Base-by-base conservation (phyloP, 352 stramenopile species). In the Globisporangium splendens region DNA sequence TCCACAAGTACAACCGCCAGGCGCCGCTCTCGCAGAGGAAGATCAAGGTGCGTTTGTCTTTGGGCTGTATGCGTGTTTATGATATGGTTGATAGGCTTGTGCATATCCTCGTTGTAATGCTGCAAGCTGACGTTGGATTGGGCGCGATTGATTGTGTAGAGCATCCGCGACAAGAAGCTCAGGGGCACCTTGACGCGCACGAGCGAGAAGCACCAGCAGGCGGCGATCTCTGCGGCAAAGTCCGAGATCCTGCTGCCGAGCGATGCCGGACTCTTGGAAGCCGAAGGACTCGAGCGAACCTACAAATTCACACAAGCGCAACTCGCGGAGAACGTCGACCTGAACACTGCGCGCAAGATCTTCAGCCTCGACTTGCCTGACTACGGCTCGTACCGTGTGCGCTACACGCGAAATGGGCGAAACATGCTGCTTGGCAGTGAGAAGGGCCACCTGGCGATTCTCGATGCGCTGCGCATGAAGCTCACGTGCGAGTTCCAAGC, bases 271-370 rank as follows among this genome's bases (percentile, higher is more conserved):
- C 68, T 86, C 24, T 57, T 99, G 28, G 96, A 99, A 63, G 75
- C 93, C 0, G 97, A 99, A 70, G 95, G 96, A 18, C 95, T 99
- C 63, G 96, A 99, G 68, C 88, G 91, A 63, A 99, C 96, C 48
- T 96, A 97, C 68, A 96, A 97, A 64, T 89, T 99, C 60, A 96
- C 86, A 28, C 97, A 99, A 70, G 65, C 80, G 41, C 77, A 98
- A 62, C 69, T 94, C 24, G 72, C 73, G 7, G 71, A 78, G 22
- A 81, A 96, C 59, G 83, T 98, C 18, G 93, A 99, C 69, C 77
- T 93, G 38, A 97, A 98, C 66, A 98, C 96, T 21, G 78, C 89
- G 24, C 71, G 79, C 66, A 98, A 99, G 70, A 98, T 99, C 61
- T 98, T 98, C 68, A 86, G 96, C 67, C 69, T 99, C 24, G 78